Base-by-base conservation (phyloP, 2,329 filamentous ascomycete genomes). In the Pseudogymnoascus sp. region DNA sequence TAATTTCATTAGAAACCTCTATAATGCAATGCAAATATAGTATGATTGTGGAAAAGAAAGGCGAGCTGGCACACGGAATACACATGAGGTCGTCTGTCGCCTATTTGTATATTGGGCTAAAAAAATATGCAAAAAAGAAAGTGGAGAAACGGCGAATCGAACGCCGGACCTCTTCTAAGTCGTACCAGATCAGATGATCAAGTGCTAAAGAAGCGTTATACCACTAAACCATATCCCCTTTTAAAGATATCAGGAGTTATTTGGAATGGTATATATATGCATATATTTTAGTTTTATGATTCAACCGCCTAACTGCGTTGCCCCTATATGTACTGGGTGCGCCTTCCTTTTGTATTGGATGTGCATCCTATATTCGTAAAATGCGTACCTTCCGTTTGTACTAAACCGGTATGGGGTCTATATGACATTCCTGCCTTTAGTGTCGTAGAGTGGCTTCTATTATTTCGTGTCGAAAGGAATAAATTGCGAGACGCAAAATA, bases 151-250 rank as follows among this genome's bases (percentile, higher is more conserved):
- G 50, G 50, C 50, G 50, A 57, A 57, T 57, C 50, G 50, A 57
- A 57, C 50, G 50, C 50, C 50, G 50, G 50, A 57, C 50, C 50
- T 57, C 50, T 57, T 57, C 50, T 57, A 57, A 33, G 8, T 57
- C 50, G 50, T 33, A 33, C 50, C 17, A 33, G 50, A 57, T 57
- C 50, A 33, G 50, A 33, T 33, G 28, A 57, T 57, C 50, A 19
- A n/a, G 50, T 57, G 50, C 50, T 57, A 57, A 57, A 57, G 50
- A 57, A 57, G 50, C 50, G 50, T 57, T 57, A 57, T 57, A 57
- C 50, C 50, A 57, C 50, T 57, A 57, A 57, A 57, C 50, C 50
- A 57, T 57, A 57, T 57, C 50, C 50, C 50, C 50, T 57, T 57
- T 57, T 26, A 57, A 13, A 13, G 10, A 57, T 57, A 33, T 21